Evolutionary conservation across 345 rosid species (phyloP).

Genomic region (Punica granatum): DNA sequence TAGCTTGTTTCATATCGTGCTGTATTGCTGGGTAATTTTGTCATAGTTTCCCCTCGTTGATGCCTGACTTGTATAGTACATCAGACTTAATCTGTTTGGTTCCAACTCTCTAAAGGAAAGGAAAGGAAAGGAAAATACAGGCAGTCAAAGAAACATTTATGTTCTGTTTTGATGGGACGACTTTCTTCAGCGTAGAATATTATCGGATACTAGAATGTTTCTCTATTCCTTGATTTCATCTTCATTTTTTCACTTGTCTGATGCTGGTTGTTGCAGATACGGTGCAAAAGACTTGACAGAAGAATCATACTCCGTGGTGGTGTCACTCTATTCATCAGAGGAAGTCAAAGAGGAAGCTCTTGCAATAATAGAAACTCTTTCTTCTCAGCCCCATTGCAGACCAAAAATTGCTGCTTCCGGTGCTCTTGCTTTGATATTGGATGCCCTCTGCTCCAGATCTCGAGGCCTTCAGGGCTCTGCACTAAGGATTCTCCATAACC

Average conservation of each 20-base stretch:
- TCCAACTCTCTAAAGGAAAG: no score
- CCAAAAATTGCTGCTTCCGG: slow-evolving; percentile 43
- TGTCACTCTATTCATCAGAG: slow-evolving; percentile 28
- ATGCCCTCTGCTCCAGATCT: slow-evolving; percentile 32
- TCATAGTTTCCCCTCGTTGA: no score
- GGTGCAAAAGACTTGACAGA: slow-evolving; percentile 33
- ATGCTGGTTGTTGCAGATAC: slow-evolving; percentile 35
- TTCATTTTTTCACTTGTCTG: background rate
- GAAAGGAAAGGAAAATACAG: background rate
- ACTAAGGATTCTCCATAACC: slow-evolving; percentile 41
- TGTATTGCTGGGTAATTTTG: background rate
- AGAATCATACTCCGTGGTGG: slow-evolving; percentile 38
- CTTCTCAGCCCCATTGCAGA: slow-evolving; percentile 28
- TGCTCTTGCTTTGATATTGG: slow-evolving; percentile 37
- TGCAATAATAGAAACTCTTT: slow-evolving; percentile 44
- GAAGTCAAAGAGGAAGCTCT: slow-evolving; percentile 49
- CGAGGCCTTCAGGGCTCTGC: slow-evolving; percentile 41
- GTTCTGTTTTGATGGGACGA: background rate
- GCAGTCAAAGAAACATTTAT: background rate
- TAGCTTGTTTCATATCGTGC: background rate
- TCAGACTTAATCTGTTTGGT: no score
- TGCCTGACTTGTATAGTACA: no score
- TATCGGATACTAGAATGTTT: background rate
- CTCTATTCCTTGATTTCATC: background rate
- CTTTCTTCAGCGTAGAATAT: background rate